Evolutionary conservation across 495 filamentous ascomycete species (phyloP), one percentile per base, ranked within the genome.

Genomic region (Penicillium cinerascens): DNA sequence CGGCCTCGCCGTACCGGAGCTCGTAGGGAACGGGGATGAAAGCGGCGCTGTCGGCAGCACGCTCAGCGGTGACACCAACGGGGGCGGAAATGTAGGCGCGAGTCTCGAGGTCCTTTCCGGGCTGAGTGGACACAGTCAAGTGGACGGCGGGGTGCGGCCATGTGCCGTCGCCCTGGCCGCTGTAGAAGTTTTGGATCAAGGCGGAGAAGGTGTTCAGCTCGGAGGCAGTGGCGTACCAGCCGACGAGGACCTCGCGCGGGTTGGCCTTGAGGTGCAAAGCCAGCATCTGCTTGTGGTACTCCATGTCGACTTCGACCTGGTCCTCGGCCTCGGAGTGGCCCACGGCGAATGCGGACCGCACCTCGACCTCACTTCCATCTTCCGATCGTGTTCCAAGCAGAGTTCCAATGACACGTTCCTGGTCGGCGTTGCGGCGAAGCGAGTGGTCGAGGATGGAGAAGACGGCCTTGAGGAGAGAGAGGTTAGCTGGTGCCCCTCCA

Each of bases 141-240:
- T 98, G 93, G 11, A 98, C 88, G 44, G 93, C 91, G 8, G 93
- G 93, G 75, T 96, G 88, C 42, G 93, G 93, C 78, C 87, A 97
- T 39, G 93, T 98, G 55, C 93, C 93, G 37, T 96, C 95, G 54
- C 92, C 92, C 66, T 95, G 90, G 54, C 89, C 88, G 58, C 89
- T 90, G 80, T 97, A 98, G 80, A 98, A 98, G 78, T 98, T 98
- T 76, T 98, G 93, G 73, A 98, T 98, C 57, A 98, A 85, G 51
- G 93, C 93, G 62, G 84, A 88, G 82, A 97, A 98, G 60, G 88
- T 95, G 82, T 98, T 97, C 64, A 98, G 82, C 74, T 96, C 91
- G 60, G 86, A 82, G 61, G 87, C 89, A 17, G 95, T 98, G 55
- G 95, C 95, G 76, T 98, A 98, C 93, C 93, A 98, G 60, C 93